Evolutionary conservation across 2,329 filamentous ascomycete species (phyloP).

Genomic region (Stachybotrys chlorohalonatus): DNA sequence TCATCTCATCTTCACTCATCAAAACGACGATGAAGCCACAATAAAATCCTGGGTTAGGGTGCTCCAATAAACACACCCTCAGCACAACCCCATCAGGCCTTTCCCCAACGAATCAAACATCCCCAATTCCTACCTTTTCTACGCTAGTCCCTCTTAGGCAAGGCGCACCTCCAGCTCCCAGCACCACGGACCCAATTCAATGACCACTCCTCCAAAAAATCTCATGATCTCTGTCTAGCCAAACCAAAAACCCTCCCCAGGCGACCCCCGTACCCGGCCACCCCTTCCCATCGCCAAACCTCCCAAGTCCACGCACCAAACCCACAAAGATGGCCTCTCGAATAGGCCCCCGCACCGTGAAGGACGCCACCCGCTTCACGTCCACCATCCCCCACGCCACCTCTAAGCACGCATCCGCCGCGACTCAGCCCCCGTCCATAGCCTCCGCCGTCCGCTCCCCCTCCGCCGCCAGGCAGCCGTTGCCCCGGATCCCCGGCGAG

Average conservation of each 20-base stretch:
- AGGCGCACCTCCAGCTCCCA: neutral
- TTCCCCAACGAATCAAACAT: neutral
- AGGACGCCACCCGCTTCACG: conserved; percentile 67
- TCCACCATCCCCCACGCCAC: conserved; percentile 52
- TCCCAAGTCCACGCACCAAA: neutral
- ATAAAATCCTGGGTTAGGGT: too few species aligned
- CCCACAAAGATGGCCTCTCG: conserved; percentile 25
- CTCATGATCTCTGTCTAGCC: conserved; percentile 16
- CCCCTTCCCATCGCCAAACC: neutral
- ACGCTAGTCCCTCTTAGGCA: neutral
- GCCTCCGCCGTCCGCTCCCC: neutral
- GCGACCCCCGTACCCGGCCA: too few species aligned
- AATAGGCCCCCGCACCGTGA: conserved; percentile 56
- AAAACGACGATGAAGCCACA: too few species aligned
- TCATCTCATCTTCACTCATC: too few species aligned
- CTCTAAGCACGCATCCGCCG: conserved; percentile 42
- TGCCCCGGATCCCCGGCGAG: conserved; percentile 35
- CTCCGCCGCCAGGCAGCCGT: conserved; percentile 7
- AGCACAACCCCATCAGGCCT: neutral
- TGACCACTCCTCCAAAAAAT: conserved; percentile 21
- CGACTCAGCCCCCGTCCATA: conserved; percentile 17
- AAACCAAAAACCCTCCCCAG: too few species aligned
- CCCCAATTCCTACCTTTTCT: neutral
- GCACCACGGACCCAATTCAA: neutral
- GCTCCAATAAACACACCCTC: too few species aligned